Evolutionary conservation across 176 grass and related monocot species (phyloP).

Genomic region (Microstegium vimineum): DNA sequence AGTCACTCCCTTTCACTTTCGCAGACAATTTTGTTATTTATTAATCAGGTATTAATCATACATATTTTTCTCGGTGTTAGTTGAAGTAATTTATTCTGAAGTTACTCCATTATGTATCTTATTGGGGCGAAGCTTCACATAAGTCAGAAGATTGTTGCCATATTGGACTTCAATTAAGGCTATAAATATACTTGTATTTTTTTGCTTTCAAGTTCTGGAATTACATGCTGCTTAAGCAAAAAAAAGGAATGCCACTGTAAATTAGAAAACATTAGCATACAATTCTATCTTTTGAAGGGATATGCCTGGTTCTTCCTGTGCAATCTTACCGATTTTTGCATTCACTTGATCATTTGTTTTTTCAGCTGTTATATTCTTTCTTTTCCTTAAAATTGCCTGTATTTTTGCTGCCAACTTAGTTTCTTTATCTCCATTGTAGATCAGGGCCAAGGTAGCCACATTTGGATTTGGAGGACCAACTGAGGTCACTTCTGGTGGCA

Average conservation of each 20-base stretch:
- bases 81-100: background rate
- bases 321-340: background rate
- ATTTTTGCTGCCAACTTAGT: background rate
- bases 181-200: background rate
- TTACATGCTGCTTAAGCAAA: background rate
- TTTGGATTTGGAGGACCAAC: slow-evolving; percentile 92
- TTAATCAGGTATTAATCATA: slow-evolving; percentile 72
- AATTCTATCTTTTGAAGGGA: background rate
- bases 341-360: background rate
- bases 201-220: background rate
- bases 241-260: background rate
- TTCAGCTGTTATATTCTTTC: background rate
- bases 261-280: background rate
- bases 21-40: slow-evolving; percentile 83
- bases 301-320: background rate
- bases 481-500: slow-evolving; percentile 91
- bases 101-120: background rate
- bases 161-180: background rate
- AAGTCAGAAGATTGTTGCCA: background rate
- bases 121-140: background rate
- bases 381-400: background rate
- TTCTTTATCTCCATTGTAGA: slow-evolving; percentile 33
- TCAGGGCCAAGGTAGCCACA: slow-evolving; percentile 72
- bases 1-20: slow-evolving; percentile 88
- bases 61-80: background rate